Conservation (phyloP, 1,284 basidiomycete species). For the Microbotryomycetes sp. region DNA sequence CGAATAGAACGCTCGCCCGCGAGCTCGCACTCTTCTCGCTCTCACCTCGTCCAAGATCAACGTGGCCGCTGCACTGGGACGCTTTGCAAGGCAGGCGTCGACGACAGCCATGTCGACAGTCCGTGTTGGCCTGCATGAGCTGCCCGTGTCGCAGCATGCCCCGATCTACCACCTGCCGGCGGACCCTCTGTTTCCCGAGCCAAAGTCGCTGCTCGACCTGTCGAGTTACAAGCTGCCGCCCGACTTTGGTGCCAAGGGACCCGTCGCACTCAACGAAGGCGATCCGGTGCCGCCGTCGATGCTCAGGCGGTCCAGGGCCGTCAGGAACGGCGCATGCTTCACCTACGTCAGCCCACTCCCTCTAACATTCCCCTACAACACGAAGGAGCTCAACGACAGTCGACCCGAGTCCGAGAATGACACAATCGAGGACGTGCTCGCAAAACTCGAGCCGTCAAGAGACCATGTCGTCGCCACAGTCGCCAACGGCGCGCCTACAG, state of each 20-base stretch:
- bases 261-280: constrained; percentile 18
- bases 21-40: no score
- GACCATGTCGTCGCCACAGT: constrained; percentile 1
- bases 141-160: constrained; percentile 25
- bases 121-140: not conserved
- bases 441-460: constrained; percentile 65
- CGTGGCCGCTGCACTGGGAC: no score
- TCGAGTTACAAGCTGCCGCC: constrained; percentile 19
- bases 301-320: constrained; percentile 26
- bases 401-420: constrained; percentile 40
- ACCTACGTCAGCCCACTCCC: constrained; percentile 76
- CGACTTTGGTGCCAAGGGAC: constrained; percentile 11
- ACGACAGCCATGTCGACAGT: no score
- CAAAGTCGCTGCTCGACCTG: constrained; percentile 11
- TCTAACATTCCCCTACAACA: constrained; percentile 73
- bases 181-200: constrained; percentile 26
- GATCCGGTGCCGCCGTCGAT: constrained; percentile 30
- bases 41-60: no score
- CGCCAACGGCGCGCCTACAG: no score
- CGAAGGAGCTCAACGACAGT: constrained; percentile 42
- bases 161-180: constrained; percentile 28
- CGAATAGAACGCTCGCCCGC: no score
- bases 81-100: no score
- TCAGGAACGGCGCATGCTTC: constrained; percentile 55
- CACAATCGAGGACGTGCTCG: constrained; percentile 51